Percentiles rank a stretch among this genome's conserved stretches.
Conservation (phyloP, 2,329 filamentous ascomycete genomes). For the Penicillium crustosum region DNA sequence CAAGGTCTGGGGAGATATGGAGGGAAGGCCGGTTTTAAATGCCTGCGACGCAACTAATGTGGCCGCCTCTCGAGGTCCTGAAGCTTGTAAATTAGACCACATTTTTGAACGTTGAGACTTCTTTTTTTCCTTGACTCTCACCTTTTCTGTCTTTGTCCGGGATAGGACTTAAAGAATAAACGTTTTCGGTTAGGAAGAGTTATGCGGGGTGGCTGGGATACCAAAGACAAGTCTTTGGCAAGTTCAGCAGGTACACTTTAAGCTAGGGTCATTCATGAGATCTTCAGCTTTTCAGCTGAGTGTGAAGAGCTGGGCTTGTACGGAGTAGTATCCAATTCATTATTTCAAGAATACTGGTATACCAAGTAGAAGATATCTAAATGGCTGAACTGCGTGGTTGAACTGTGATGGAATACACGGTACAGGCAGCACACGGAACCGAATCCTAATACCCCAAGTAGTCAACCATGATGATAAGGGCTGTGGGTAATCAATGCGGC, state of each 20-base stretch:
- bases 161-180: neutral
- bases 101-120: constrained; percentile 24
- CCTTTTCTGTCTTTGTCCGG: neutral
- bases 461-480: neutral
- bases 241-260: neutral
- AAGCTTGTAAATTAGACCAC: constrained; percentile 33
- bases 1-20: constrained; percentile 32
- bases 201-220: neutral
- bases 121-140: constrained; percentile 20
- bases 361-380: neutral
- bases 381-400: neutral
- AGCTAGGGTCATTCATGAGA: neutral
- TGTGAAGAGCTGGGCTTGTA: neutral
- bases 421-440: neutral
- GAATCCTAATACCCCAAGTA: too few relatives aligned
- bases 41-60: constrained; percentile 20
- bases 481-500: neutral
- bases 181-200: neutral
- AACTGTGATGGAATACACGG: neutral
- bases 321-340: neutral
- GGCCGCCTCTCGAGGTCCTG: constrained; percentile 28
- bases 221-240: neutral
- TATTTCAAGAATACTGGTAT: neutral
- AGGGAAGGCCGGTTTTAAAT: constrained; percentile 25
- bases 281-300: neutral